A percentile compares a stretch with the other conserved stretches of the same genome.
Conservation (phyloP, 306 rosid species). For the Acacia melanoxylon region DNA sequence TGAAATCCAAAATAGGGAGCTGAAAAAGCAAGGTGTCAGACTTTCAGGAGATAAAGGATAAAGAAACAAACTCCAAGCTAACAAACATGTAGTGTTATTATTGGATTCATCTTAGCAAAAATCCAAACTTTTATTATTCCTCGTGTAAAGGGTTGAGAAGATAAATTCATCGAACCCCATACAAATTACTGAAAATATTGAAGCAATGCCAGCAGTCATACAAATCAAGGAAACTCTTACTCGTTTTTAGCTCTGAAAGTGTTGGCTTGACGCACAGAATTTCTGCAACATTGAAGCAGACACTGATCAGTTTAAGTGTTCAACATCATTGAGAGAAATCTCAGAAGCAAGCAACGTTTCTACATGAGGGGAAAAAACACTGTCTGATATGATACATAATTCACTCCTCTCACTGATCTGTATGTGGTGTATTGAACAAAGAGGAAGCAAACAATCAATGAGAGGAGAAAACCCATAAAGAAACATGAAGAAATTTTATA, state of each 20-base stretch:
- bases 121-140: no score
- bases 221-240: slow-evolving; percentile 47
- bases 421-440: slow-evolving; percentile 17
- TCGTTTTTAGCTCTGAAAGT: slow-evolving; percentile 40
- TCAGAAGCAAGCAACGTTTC: background rate
- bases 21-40: background rate
- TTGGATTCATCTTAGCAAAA: no score
- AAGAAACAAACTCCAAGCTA: background rate
- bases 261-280: slow-evolving; percentile 55
- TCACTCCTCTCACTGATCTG: background rate
- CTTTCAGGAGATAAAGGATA: background rate
- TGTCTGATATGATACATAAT: background rate
- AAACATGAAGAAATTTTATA: slow-evolving; percentile 12
- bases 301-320: slow-evolving; percentile 20
- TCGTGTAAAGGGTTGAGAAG: no score
- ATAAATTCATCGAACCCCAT: no score
- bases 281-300: slow-evolving; percentile 53
- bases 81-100: no score
- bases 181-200: background rate
- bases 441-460: background rate
- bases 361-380: background rate
- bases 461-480: background rate
- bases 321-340: background rate
- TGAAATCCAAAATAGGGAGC: background rate
- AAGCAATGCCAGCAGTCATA: slow-evolving; percentile 16